Percentiles rank a stretch among this genome's conserved stretches.
These are phyloP conservation scores for Parafenestella ontariensis DNA, from an alignment of 2,329 filamentous ascomycete species.

Conservation along the genomic window DNA sequence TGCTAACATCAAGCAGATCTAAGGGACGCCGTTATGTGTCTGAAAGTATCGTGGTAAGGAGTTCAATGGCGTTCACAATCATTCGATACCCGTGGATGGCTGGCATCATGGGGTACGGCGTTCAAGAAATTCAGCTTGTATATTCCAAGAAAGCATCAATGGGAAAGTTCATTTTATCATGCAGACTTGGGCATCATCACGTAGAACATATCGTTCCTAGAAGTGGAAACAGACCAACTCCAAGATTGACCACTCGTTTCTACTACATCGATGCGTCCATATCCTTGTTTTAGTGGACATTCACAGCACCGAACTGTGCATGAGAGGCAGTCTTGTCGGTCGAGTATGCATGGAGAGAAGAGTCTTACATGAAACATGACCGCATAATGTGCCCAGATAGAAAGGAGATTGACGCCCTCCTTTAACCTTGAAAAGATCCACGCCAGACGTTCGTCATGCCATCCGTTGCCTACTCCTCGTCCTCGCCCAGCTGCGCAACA, in stretches of 20 bases:
- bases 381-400: conserved; percentile 53
- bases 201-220: conserved; percentile 7
- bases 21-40: conserved; percentile 2
- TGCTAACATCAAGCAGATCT: conserved; percentile 33
- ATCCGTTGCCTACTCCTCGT: conserved; percentile 52
- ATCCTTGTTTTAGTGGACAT: conserved; percentile 45
- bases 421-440: conserved; percentile 52
- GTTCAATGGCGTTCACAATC: conserved; percentile 11
- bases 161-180: background rate
- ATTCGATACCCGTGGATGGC: conserved; percentile 18
- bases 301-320: conserved; percentile 44
- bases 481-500: conserved; percentile 78
- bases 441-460: conserved; percentile 50
- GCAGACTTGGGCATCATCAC: background rate
- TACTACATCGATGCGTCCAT: conserved; percentile 45
- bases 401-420: conserved; percentile 50
- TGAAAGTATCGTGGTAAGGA: conserved; percentile 2
- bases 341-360: conserved; percentile 46
- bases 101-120: background rate
- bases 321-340: conserved; percentile 44
- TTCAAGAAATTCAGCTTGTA: background rate
- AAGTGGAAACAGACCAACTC: conserved; percentile 30
- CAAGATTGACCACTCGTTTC: conserved; percentile 43
- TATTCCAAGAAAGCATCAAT: background rate
- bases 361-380: conserved; percentile 54